Evolutionary conservation across 176 grass and related monocot genomes (phyloP).

Genomic region (Eleusine indica): DNA sequence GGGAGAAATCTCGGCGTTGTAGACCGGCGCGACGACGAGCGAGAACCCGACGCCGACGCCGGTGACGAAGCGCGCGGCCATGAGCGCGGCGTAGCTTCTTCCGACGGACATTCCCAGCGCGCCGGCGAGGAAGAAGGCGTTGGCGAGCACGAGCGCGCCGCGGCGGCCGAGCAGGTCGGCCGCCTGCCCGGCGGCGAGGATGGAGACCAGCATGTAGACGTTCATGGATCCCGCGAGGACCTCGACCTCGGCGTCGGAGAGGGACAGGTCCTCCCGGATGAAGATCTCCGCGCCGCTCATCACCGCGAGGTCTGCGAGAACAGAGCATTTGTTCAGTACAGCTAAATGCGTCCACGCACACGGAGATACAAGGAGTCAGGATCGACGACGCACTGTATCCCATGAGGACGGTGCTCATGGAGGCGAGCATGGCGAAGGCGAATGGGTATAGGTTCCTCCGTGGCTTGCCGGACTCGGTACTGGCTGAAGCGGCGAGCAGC

Average conservation of each 20-base stretch:
- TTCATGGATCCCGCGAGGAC: constrained; percentile 52
- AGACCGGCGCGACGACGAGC: constrained; percentile 39
- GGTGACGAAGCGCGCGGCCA: constrained; percentile 50
- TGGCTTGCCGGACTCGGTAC: not conserved
- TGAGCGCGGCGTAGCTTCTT: constrained; percentile 36
- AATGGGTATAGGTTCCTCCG: constrained; percentile 36
- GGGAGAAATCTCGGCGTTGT: constrained; percentile 59
- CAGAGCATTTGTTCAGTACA: constrained; percentile 34
- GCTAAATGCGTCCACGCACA: not conserved
- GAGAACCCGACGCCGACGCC: constrained; percentile 44
- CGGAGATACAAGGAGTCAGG: not conserved
- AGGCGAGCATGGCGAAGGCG: constrained; percentile 41
- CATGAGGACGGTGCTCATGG: constrained; percentile 51
- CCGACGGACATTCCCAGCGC: constrained; percentile 51
- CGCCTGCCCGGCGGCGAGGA: constrained; percentile 12
- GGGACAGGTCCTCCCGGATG: constrained; percentile 46
- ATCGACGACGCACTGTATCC: constrained; percentile 38
- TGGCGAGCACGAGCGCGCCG: constrained; percentile 41
- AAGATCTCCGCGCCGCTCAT: constrained; percentile 67
- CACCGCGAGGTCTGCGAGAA: constrained; percentile 51
- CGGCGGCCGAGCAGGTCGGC: constrained; percentile 40
- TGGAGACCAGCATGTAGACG: constrained; percentile 39
- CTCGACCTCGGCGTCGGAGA: constrained; percentile 47
- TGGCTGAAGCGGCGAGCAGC: not conserved
- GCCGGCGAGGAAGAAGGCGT: constrained; percentile 46